A percentile compares a stretch with the other conserved stretches of the same genome.
These are phyloP conservation scores for Chlamydomonas schloesseri DNA, from an alignment of 139 green algal genomes.

Conservation along the genomic window DNA sequence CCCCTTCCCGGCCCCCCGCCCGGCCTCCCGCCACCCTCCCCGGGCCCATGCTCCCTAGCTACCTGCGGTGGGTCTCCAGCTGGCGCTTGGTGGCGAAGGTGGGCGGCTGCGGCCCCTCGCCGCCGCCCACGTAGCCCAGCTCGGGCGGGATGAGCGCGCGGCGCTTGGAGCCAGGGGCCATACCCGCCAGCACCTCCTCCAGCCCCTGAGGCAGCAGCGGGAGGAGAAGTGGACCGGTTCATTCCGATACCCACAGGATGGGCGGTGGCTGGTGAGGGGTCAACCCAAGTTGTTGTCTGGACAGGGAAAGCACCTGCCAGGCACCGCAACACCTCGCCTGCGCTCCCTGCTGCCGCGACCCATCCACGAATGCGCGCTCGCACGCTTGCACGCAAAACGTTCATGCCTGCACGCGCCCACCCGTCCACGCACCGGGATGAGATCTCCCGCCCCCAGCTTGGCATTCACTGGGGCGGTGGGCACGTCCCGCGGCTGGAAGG, in stretches of 20 bases:
- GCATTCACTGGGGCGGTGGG: constrained; percentile 72
- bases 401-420: too few species aligned
- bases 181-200: constrained; percentile 65
- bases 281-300: too few species aligned
- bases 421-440: constrained; percentile 19
- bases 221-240: too few species aligned
- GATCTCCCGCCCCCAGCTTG: constrained; percentile 55
- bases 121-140: constrained; percentile 64
- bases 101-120: constrained; percentile 72
- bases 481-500: constrained; percentile 85
- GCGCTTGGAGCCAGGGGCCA: constrained; percentile 74
- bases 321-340: too few species aligned
- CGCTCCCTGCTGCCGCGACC: too few species aligned
- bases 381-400: too few species aligned
- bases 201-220: constrained; percentile 2
- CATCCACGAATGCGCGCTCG: too few species aligned
- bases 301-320: too few species aligned
- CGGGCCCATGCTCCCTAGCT: neutral
- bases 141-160: constrained; percentile 74
- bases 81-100: constrained; percentile 87
- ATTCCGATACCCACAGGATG: too few species aligned
- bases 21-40: neutral
- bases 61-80: constrained; percentile 76
- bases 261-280: too few species aligned
- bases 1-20: neutral